A percentile compares a stretch with the other conserved stretches of the same genome.
Evolutionary conservation across 176 grass and related monocot genomes (phyloP).

Genomic region (Rhipidocladum racemiflorum): DNA sequence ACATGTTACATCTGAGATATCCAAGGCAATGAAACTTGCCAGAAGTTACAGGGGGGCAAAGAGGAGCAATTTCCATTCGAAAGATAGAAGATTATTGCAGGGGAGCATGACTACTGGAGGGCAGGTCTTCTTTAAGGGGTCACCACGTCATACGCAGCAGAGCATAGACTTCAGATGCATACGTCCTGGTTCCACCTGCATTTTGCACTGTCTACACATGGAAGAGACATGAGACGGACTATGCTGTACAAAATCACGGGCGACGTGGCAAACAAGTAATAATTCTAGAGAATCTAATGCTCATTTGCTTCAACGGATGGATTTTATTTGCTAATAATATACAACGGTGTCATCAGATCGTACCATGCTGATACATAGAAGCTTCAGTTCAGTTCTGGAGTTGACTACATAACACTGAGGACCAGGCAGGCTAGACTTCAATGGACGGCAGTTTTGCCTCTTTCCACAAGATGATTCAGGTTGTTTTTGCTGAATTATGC

Average conservation of each 20-base stretch:
- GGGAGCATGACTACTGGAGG: background rate
- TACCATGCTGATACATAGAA: slow-evolving; percentile 28
- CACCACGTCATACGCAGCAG: slow-evolving; percentile 5
- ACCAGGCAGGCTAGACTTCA: background rate
- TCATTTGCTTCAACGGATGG: background rate
- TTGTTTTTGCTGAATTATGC: slow-evolving; percentile 44
- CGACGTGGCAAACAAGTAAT: background rate
- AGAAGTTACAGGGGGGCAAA: background rate
- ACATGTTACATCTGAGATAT: background rate
- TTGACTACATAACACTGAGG: slow-evolving; percentile 49
- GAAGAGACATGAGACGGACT: background rate
- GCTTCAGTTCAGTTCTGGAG: slow-evolving; percentile 30
- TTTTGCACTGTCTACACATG: background rate
- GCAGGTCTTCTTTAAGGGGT: slow-evolving; percentile 24
- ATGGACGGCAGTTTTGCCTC: slow-evolving; percentile 35
- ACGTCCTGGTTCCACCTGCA: background rate
- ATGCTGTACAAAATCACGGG: background rate
- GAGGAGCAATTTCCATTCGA: background rate
- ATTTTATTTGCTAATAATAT: slow-evolving; percentile 55
- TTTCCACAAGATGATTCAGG: slow-evolving; percentile 35
- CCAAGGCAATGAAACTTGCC: background rate
- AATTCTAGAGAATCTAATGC: background rate
- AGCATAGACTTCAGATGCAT: background rate
- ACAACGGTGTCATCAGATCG: slow-evolving; percentile 41
- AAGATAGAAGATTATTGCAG: background rate